phyloP scores from a whole-genome alignment of 202 grass and related monocot genomes.

The Schoenoplectus tabernaemontani region DNA sequence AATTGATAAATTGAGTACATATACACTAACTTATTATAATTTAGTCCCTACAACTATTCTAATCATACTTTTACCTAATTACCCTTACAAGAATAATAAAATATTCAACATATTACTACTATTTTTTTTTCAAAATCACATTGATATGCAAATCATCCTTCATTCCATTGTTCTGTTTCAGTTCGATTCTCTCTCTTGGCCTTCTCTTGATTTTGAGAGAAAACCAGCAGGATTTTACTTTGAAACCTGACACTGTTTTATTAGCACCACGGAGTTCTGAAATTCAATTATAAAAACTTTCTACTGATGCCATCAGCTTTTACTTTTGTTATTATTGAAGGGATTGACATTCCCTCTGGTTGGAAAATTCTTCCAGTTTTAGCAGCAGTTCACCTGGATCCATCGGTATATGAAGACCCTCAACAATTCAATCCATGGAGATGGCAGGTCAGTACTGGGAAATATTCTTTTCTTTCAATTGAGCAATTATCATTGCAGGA shows the following conservation, averaged over 20 bases:
- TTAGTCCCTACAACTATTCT: too few relatives aligned
- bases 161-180: neutral
- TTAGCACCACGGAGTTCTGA: neutral
- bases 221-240: neutral
- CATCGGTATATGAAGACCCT: conserved; percentile 68
- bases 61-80: neutral
- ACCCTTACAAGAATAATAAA: too few relatives aligned
- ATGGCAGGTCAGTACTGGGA: conserved; percentile 75
- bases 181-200: neutral
- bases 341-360: conserved; percentile 76
- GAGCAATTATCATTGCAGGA: too few relatives aligned
- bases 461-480: too few relatives aligned
- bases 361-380: conserved; percentile 96
- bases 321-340: conserved; percentile 28
- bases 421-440: conserved; percentile 82
- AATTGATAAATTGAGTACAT: too few relatives aligned
- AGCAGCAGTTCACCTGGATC: conserved; percentile 70
- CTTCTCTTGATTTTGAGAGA: neutral
- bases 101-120: too few relatives aligned
- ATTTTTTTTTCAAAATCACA: too few relatives aligned
- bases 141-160: neutral
- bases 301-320: conserved; percentile 10
- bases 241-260: neutral
- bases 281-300: neutral
- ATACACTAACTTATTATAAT: too few relatives aligned